phyloP scores from a whole-genome alignment of 2,329 filamentous ascomycete species.

The Delphinella strobiligena region DNA sequence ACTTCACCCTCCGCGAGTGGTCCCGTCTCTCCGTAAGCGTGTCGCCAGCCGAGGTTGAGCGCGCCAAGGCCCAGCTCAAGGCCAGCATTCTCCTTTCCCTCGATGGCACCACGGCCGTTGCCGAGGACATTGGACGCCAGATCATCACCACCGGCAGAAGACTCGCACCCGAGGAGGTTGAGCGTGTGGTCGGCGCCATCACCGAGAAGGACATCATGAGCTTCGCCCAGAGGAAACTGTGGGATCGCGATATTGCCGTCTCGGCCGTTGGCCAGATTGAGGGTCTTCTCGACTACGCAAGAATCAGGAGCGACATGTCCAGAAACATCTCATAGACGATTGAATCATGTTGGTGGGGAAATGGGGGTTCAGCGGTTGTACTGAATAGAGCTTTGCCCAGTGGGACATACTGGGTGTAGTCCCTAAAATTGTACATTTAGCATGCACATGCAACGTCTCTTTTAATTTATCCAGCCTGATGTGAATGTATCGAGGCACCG shows the following conservation, averaged over 20 bases:
- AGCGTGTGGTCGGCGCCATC: conserved; percentile 78
- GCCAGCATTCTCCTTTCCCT: conserved; percentile 93
- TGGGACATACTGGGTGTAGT: neutral
- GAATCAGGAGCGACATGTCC: conserved; percentile 75
- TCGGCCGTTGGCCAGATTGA: conserved; percentile 89
- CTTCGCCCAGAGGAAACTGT: conserved; percentile 88
- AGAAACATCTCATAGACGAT: conserved; percentile 46
- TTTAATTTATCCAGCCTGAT: neutral
- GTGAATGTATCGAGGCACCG: too few species aligned
- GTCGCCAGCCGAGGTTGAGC: conserved; percentile 82
- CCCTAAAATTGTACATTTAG: neutral
- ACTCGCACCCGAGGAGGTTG: conserved; percentile 84
- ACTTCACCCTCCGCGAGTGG: conserved; percentile 98
- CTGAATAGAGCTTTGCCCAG: conserved; percentile 1
- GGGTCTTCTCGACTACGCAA: conserved; percentile 64
- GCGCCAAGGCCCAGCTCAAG: conserved; percentile 98
- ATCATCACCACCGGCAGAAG: conserved; percentile 94
- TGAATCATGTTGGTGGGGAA: neutral
- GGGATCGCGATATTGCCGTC: conserved; percentile 94
- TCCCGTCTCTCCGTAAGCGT: conserved; percentile 85
- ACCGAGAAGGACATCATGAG: conserved; percentile 95
- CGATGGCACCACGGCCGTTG: conserved; percentile 91
- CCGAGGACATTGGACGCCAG: conserved; percentile 97
- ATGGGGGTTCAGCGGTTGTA: neutral
- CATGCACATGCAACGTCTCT: neutral